These are phyloP conservation scores for Cicer pinnatifidum DNA, from an alignment of 306 rosid genomes.

Conservation along the genomic window DNA sequence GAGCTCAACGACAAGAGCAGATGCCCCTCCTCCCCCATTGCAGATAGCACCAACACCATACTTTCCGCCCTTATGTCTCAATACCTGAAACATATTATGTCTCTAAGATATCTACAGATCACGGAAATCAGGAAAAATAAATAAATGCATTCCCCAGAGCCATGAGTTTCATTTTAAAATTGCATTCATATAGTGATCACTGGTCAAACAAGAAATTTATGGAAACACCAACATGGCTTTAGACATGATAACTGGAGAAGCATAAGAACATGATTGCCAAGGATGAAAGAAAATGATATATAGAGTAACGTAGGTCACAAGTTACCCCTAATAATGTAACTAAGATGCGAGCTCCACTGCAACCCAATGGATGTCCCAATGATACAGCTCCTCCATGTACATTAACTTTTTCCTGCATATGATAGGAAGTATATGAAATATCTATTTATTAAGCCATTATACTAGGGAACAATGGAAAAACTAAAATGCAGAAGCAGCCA, in stretches of 20 bases:
- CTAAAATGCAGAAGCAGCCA: constrained; percentile 32
- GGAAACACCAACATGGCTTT: constrained; percentile 8
- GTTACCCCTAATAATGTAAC: constrained; percentile 87
- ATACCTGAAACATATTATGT: constrained; percentile 60
- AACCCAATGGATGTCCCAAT: constrained; percentile 92
- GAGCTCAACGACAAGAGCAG: constrained; percentile 83
- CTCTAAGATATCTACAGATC: constrained; percentile 37
- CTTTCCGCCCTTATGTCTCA: constrained; percentile 77
- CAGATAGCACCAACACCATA: constrained; percentile 85
- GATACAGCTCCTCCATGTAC: constrained; percentile 93
- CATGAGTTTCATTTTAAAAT: constrained; percentile 29
- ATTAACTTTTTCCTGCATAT: constrained; percentile 75
- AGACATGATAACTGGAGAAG: constrained; percentile 5
- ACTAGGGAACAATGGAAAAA: constrained; percentile 33
- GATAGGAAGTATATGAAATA: constrained; percentile 40
- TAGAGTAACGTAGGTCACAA: constrained; percentile 33
- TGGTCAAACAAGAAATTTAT: background rate
- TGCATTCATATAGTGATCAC: background rate
- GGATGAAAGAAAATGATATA: constrained; percentile 15
- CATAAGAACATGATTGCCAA: constrained; percentile 6
- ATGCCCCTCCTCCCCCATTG: constrained; percentile 99
- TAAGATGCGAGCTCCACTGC: constrained; percentile 98
- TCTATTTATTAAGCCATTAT: constrained; percentile 26
- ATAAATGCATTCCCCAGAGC: background rate
- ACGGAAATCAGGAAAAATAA: background rate